Conservation (phyloP, 176 grass and related monocot species). For the Triticum timopheevii region DNA sequence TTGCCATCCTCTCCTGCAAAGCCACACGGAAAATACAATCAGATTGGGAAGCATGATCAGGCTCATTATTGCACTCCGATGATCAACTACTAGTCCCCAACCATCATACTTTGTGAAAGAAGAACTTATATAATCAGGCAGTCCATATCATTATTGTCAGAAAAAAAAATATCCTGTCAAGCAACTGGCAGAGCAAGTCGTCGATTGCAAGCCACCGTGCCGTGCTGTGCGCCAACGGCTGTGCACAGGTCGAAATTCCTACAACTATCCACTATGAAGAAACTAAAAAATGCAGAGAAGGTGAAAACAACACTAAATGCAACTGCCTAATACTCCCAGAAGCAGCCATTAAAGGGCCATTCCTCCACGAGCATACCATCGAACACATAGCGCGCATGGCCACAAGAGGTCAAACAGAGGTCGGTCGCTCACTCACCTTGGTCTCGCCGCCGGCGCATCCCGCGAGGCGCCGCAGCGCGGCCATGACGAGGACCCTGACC, state of each 20-base stretch:
- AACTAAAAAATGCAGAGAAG: too few relatives aligned
- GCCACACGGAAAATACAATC: neutral
- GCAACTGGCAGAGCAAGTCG: too few relatives aligned
- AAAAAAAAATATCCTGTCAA: neutral
- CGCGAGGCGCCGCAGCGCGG: conserved; percentile 50
- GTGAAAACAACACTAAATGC: too few relatives aligned
- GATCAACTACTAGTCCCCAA: too few relatives aligned
- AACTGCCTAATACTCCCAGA: fast-evolving
- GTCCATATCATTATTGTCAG: neutral
- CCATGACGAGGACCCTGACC: conserved; percentile 58
- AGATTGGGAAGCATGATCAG: neutral
- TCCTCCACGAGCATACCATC: too few relatives aligned
- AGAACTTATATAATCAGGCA: neutral
- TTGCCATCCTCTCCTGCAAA: conserved; percentile 70
- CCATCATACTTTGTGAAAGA: neutral
- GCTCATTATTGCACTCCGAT: neutral
- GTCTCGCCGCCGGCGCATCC: conserved; percentile 25
- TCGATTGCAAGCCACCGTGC: too few relatives aligned
- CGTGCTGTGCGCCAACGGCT: too few relatives aligned
- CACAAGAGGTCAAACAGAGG: too few relatives aligned
- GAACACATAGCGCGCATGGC: too few relatives aligned
- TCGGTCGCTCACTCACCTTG: conserved; percentile 42
- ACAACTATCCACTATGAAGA: too few relatives aligned
- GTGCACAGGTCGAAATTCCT: too few relatives aligned
- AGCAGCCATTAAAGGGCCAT: too few relatives aligned